Evolutionary conservation across 441 rosid species (phyloP), one percentile per base, ranked within the genome.

Genomic region (Bocquillonia castaneifolia): DNA sequence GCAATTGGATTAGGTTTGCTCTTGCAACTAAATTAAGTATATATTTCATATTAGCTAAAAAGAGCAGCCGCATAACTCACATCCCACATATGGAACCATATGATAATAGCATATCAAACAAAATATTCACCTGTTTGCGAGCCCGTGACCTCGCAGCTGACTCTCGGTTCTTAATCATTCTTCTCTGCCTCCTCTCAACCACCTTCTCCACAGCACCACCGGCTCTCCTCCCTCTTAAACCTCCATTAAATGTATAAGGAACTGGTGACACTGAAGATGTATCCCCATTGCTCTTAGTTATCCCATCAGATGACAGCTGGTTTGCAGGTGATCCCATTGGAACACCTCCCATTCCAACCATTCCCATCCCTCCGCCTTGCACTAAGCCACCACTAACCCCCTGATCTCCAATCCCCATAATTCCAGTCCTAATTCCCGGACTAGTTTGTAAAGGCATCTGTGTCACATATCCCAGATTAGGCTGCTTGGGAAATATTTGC

Each of bases 101-200:
- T 48, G 53, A 65, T 32, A 59, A 76, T 31, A 42, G 34, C 44
- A 55, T 50, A 70, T 68, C 13, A 59, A 39, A 50, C 50, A 56
- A 63, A 70, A 59, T 48, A 56, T 65, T 79, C 77, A 93, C 99
- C 97, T 94, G 97, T 76, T 94, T 94, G 28, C 99, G 88, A 37
- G 99, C 99, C 17, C 97, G 82, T n/a, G 97, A 94, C 59, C 97
- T 86, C 32, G 99, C 97, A 74, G 98, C 98, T 14, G 99, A 94
- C 77, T 92, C 99, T 73, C 98, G 82, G 59, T 94, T 92, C 84
- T 93, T 93, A 37, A 93, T 91, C 99, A 91, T 93, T 80, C 98
- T 90, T 80, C 87, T 88, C 71, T 91, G 99, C 82, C 99, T 89
- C 84, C 99, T 86, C 88, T 93, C 97, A 61, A 76, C 95, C 80